These are phyloP conservation scores for Pythium phragmitis DNA, from an alignment of 352 stramenopile species.

Conservation along the genomic window DNA sequence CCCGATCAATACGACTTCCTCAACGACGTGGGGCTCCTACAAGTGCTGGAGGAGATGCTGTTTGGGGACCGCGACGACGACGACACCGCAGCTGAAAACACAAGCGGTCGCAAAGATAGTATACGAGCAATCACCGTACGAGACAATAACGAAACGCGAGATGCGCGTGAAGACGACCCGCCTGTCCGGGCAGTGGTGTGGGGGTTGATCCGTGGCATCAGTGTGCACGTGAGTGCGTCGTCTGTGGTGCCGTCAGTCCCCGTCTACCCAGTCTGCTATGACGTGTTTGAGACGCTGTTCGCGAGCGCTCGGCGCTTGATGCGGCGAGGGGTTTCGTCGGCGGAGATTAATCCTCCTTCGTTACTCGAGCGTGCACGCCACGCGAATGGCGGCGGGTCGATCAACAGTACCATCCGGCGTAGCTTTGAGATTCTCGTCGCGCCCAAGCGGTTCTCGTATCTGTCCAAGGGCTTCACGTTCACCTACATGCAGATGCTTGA, in stretches of 20 bases:
- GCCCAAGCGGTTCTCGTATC: constrained; percentile 53
- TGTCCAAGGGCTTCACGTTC: constrained; percentile 58
- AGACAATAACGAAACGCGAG: background rate
- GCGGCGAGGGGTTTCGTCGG: background rate
- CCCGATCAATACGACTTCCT: constrained; percentile 27
- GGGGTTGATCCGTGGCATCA: constrained; percentile 8
- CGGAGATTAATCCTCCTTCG: background rate
- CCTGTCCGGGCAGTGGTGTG: background rate
- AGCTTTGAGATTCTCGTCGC: constrained; percentile 76
- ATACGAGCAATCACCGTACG: constrained; percentile 5
- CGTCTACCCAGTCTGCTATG: constrained; percentile 2
- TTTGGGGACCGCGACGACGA: background rate
- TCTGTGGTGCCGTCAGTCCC: background rate
- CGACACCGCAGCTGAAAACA: background rate
- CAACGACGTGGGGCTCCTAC: constrained; percentile 24
- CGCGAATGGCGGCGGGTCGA: constrained; percentile 1
- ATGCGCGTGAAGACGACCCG: background rate
- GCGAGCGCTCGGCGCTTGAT: background rate
- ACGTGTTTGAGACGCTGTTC: constrained; percentile 11
- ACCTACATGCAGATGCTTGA: constrained; percentile 56
- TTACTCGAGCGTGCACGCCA: background rate
- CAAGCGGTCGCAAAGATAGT: constrained; percentile 10
- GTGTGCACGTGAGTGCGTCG: constrained; percentile 7
- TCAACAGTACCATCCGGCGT: constrained; percentile 26
- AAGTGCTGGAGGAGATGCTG: constrained; percentile 10